These are phyloP conservation scores for Celoporthe dispersa DNA, from an alignment of 2,329 filamentous ascomycete species.

Conservation along the genomic window DNA sequence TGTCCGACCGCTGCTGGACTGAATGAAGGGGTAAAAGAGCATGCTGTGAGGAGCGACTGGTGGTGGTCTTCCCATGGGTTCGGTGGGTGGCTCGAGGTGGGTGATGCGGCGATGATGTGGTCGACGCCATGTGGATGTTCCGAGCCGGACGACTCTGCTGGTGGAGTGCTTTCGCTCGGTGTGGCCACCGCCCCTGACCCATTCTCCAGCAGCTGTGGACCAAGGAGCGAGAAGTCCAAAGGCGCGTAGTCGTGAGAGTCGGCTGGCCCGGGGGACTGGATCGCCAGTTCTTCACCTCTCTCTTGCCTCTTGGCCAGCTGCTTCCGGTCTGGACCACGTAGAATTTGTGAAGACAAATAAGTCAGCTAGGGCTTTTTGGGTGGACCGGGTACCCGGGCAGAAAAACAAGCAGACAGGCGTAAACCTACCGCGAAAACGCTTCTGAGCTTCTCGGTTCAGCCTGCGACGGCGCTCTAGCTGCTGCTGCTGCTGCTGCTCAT, in stretches of 20 bases:
- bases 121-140: background rate
- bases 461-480: background rate
- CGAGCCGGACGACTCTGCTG: background rate
- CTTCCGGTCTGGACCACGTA: background rate
- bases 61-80: background rate
- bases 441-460: constrained; percentile 2
- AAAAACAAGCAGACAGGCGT: background rate
- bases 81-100: background rate
- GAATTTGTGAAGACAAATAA: background rate
- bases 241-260: background rate
- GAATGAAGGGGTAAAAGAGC: background rate
- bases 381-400: background rate
- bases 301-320: background rate
- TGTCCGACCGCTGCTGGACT: background rate
- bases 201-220: background rate
- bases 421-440: background rate
- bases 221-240: background rate
- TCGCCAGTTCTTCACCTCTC: background rate
- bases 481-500: constrained; percentile 1
- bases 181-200: background rate
- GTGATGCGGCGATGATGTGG: background rate
- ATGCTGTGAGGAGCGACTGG: background rate
- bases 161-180: background rate
- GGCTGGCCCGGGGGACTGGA: background rate
- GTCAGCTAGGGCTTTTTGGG: background rate